Base-by-base conservation (phyloP, 441 rosid genomes). In the Biscutella laevigata region DNA sequence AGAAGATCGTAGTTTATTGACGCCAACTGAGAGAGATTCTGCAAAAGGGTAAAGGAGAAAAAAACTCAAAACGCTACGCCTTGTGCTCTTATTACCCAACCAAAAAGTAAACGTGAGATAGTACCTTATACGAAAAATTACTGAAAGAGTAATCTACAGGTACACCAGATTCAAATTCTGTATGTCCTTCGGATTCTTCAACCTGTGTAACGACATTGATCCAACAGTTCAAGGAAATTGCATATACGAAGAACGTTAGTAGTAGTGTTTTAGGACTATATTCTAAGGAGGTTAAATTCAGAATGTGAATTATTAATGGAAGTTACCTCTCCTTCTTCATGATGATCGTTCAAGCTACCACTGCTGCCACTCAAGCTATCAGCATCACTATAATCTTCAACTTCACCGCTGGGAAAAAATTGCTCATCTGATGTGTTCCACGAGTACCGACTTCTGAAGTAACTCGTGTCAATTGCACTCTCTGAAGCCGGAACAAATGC, bases 1-100 rank as follows among this genome's bases (percentile, higher is more conserved):
- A 94, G 86, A 68, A 94, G 86, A 75, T 94, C 97, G 20, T 87
- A 89, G 83, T 94, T 94, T 77, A 94, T 94, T 4, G 96, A 94
- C 41, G 96, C 99, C 16, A 87, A 85, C 82, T 89, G 89, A 19
- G 97, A 86, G 22, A 94, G 91, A 71, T 89, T 94, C 99, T 94
- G 66, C 45, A 46, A 57, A 65, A 49, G 7, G 47, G 6, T 8
- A 25, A 20, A 48, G 22, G 22, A 11, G 33, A n/a, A n/a, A 41
- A 4, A 49, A 36, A 57, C 12, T 33, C 50, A 53, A 11, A 45
- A 17, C 26, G 52, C 24, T 30, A 28, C 0, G 19, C 16, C 28
- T 25, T 34, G 46, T 45, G 36, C 21, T 35, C 63, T 6, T 33
- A 15, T 9, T 26, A 44, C 20, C 24, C 17, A 36, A n/a, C n/a